These are phyloP conservation scores for Epichloe bromicola DNA, from an alignment of 2,329 filamentous ascomycete genomes.

Conservation along the genomic window DNA sequence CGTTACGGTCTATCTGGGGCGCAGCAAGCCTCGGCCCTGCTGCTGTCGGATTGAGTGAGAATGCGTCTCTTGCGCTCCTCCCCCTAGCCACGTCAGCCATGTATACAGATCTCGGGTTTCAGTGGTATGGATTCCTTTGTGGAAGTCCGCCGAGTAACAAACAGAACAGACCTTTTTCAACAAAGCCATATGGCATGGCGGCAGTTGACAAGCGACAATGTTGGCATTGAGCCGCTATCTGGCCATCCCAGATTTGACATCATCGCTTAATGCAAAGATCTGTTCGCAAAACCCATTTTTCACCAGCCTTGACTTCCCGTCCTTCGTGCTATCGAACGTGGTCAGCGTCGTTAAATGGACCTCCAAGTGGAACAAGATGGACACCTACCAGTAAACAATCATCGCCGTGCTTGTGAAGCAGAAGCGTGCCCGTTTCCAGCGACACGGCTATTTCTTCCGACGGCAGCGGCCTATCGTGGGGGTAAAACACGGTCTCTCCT, in stretches of 20 bases:
- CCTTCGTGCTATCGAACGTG: slow-evolving; percentile 55
- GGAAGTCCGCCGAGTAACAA: too few relatives aligned
- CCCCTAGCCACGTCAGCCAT: too few relatives aligned
- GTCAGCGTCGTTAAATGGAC: not conserved
- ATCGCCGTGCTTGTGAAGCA: slow-evolving; percentile 79
- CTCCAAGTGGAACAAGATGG: not conserved
- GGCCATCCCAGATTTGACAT: not conserved
- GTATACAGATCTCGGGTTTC: too few relatives aligned
- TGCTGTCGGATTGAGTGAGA: too few relatives aligned
- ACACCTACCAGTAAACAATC: slow-evolving; percentile 62
- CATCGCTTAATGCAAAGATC: slow-evolving; percentile 58
- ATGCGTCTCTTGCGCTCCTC: too few relatives aligned
- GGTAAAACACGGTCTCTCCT: slow-evolving; percentile 88
- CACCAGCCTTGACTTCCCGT: slow-evolving; percentile 60
- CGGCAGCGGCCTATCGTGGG: slow-evolving; percentile 43
- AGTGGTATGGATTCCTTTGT: too few relatives aligned
- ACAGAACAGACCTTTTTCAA: too few relatives aligned
- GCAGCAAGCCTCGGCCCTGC: too few relatives aligned
- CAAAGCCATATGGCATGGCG: too few relatives aligned
- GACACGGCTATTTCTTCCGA: slow-evolving; percentile 57
- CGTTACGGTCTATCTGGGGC: too few relatives aligned
- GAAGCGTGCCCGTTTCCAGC: slow-evolving; percentile 70
- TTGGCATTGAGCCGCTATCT: too few relatives aligned
- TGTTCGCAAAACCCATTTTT: slow-evolving; percentile 85
- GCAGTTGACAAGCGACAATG: too few relatives aligned